Percentiles rank a stretch among this genome's conserved stretches.
Conservation (phyloP, 1,284 basidiomycete genomes). For the Lentinus polychrous region DNA sequence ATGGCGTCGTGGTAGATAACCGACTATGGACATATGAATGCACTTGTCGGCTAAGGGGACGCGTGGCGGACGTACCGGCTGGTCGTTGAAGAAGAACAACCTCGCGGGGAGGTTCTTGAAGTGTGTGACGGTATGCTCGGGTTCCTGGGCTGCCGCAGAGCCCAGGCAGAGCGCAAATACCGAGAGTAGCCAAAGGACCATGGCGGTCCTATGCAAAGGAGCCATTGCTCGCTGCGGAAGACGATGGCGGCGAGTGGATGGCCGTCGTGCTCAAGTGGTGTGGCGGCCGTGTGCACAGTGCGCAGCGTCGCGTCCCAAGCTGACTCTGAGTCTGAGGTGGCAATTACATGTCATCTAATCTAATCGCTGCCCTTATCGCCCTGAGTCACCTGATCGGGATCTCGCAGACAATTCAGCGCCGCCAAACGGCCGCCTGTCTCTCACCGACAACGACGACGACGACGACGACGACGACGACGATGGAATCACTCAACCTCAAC, state of each 20-base stretch:
- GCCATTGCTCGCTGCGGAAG: conserved; percentile 24
- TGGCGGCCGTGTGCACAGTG: too few species aligned
- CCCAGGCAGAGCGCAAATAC: conserved; percentile 21
- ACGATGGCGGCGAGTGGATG: not conserved
- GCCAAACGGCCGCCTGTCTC: not conserved
- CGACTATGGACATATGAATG: conserved; percentile 35
- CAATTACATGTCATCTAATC: too few species aligned
- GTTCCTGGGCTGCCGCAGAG: conserved; percentile 29
- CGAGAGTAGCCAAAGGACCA: conserved; percentile 27
- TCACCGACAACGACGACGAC: not conserved
- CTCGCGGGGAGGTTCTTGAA: conserved; percentile 76
- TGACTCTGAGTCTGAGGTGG: too few species aligned
- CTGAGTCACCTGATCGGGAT: too few species aligned
- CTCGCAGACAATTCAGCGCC: not conserved
- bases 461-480: conserved; percentile 14
- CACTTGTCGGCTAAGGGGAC: not conserved
- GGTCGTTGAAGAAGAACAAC: conserved; percentile 92
- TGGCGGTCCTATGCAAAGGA: conserved; percentile 26
- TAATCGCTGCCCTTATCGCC: too few species aligned
- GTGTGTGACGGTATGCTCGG: conserved; percentile 33
- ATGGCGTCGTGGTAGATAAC: conserved; percentile 80
- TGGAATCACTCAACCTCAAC: conserved; percentile 71
- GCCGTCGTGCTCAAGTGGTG: too few species aligned
- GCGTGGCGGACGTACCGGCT: conserved; percentile 46
- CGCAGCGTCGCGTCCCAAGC: too few species aligned